Conservation (phyloP, 257 asterid species). For the Nicotiana attenuata region DNA sequence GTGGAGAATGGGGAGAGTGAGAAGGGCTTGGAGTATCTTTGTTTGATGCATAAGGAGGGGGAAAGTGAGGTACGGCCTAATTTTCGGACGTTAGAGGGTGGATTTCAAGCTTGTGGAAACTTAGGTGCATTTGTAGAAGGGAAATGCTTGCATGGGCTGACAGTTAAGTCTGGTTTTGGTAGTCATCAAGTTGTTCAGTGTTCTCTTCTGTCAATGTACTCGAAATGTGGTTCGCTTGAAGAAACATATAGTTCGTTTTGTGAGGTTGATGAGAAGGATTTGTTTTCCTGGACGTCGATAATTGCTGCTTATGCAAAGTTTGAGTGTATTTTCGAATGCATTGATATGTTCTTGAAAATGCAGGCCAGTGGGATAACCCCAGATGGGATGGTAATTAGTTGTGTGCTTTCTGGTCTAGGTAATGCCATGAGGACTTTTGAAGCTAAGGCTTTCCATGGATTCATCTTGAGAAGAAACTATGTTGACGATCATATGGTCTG, state of each 20-base stretch:
- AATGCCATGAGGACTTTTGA: conserved; percentile 31
- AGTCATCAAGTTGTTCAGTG: conserved; percentile 38
- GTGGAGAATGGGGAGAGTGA: conserved; percentile 63
- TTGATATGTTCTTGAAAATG: conserved; percentile 44
- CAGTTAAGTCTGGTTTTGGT: conserved; percentile 44
- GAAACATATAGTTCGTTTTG: conserved; percentile 47
- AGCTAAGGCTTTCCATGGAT: conserved; percentile 72
- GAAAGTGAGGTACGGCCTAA: conserved; percentile 48
- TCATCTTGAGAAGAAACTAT: conserved; percentile 47
- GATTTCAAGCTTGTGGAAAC: conserved; percentile 79
- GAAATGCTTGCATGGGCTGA: conserved; percentile 63
- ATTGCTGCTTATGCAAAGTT: conserved; percentile 41
- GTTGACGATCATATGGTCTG: conserved; percentile 28
- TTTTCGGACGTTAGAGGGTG: conserved; percentile 69
- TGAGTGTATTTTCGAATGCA: conserved; percentile 37
- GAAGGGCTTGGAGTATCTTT: conserved; percentile 50
- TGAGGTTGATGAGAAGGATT: conserved; percentile 53
- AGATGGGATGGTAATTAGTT: conserved; percentile 59
- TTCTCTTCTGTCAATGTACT: conserved; percentile 62
- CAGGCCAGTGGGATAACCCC: conserved; percentile 43
- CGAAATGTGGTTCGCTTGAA: conserved; percentile 52
- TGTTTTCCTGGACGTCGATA: conserved; percentile 61
- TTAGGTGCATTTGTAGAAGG: conserved; percentile 51
- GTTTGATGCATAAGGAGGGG: conserved; percentile 53
- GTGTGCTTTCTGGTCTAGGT: conserved; percentile 47